Evolutionary conservation across 305 asterid genomes (phyloP).

Genomic region (Fraxinus albicans): DNA sequence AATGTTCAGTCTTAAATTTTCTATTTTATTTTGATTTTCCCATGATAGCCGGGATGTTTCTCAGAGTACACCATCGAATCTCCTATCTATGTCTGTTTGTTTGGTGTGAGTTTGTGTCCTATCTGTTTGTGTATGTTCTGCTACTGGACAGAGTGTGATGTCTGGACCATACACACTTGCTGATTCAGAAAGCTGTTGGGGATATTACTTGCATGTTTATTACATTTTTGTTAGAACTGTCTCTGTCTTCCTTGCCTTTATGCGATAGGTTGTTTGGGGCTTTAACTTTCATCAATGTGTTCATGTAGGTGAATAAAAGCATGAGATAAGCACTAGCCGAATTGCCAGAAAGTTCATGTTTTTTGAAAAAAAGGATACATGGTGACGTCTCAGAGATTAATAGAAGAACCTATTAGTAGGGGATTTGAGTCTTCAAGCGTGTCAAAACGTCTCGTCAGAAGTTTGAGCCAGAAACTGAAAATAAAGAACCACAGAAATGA

Average conservation of each 20-base stretch:
- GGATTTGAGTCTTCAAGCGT: conserved; percentile 62
- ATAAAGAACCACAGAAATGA: conserved; percentile 51
- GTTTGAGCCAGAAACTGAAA: conserved; percentile 76
- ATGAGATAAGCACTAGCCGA: neutral
- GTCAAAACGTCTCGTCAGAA: conserved; percentile 62
- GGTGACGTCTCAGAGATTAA: conserved; percentile 43
- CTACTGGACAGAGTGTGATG: neutral
- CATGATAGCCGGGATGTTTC: neutral
- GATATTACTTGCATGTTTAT: neutral
- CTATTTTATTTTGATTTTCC: neutral
- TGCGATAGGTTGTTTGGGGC: neutral
- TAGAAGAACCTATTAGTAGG: conserved; percentile 37
- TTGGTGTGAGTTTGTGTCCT: neutral
- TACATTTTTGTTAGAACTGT: neutral
- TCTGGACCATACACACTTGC: neutral
- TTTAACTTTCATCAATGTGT: conserved; percentile 9
- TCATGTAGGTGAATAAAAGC: conserved; percentile 26
- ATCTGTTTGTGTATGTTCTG: neutral
- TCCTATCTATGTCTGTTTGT: neutral
- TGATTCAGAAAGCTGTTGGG: neutral
- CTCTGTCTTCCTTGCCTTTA: neutral
- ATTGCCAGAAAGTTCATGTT: conserved; percentile 10
- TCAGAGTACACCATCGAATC: neutral
- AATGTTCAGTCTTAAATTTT: neutral
- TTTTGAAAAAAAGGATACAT: conserved; percentile 21